Percentiles rank a stretch among this genome's conserved stretches.
These are phyloP conservation scores for Cyclotella baltica DNA, from an alignment of 108 stramenopile species.

Conservation along the genomic window DNA sequence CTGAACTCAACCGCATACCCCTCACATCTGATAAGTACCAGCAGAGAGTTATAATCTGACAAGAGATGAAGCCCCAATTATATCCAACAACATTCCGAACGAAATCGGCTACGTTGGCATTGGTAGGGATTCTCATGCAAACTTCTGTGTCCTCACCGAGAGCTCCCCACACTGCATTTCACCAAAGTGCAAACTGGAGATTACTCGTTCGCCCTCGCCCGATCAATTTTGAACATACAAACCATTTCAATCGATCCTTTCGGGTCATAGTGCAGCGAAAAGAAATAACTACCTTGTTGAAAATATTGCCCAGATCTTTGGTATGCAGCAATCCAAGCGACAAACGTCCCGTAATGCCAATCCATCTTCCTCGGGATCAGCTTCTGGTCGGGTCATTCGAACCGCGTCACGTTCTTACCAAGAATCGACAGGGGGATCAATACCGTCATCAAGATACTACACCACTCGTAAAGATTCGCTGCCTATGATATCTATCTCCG, in stretches of 20 bases:
- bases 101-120: background rate
- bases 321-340: background rate
- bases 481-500: conserved; percentile 23
- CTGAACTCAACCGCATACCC: too few species aligned
- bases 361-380: background rate
- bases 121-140: background rate
- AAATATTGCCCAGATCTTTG: background rate
- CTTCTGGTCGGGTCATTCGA: conserved; percentile 46
- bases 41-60: too few species aligned
- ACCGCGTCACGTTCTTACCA: conserved; percentile 52
- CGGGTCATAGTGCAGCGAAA: background rate
- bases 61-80: background rate
- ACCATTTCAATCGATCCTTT: background rate
- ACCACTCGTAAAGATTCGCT: conserved; percentile 59
- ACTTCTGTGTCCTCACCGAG: background rate
- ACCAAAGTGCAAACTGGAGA: conserved; percentile 1
- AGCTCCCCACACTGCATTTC: background rate
- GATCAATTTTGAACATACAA: too few species aligned
- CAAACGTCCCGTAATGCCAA: background rate
- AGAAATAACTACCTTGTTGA: background rate
- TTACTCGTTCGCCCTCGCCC: background rate
- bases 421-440: conserved; percentile 14
- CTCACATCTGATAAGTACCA: too few species aligned
- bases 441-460: conserved; percentile 56
- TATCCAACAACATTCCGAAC: background rate